Evolutionary conservation across 1,284 basidiomycete genomes (phyloP).

Genomic region (Cutaneotrichosporon sp.): DNA sequence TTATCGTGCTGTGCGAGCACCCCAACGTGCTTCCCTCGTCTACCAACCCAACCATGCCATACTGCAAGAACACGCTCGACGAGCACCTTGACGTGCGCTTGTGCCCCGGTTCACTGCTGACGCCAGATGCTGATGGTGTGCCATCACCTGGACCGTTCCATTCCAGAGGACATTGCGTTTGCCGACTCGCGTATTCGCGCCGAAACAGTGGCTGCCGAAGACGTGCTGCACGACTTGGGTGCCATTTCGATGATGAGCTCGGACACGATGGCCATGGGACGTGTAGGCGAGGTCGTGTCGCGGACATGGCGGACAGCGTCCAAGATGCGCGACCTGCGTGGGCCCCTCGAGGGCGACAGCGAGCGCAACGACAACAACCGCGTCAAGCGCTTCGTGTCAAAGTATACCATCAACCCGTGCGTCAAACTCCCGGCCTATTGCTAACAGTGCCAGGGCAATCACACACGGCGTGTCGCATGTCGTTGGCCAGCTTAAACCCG

Average conservation of each 20-base stretch:
- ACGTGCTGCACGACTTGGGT: slow-evolving; percentile 88
- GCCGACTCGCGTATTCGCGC: slow-evolving; percentile 95
- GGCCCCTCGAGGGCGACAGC: slow-evolving; percentile 67
- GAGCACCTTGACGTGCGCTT: slow-evolving; percentile 86
- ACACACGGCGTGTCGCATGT: slow-evolving; percentile 86
- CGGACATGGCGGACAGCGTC: slow-evolving; percentile 96
- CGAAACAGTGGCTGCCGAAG: slow-evolving; percentile 96
- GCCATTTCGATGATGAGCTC: slow-evolving; percentile 95
- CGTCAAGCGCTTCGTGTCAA: slow-evolving; percentile 94
- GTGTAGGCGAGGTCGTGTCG: slow-evolving; percentile 88
- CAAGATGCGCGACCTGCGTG: slow-evolving; percentile 80
- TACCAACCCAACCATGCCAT: slow-evolving; percentile 95
- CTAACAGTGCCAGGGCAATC: slow-evolving; percentile 63
- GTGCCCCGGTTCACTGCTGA: neutral
- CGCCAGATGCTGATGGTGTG: slow-evolving; percentile 87
- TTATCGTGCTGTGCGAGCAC: slow-evolving; percentile 88
- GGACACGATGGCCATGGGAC: slow-evolving; percentile 96
- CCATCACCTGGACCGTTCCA: slow-evolving; percentile 82
- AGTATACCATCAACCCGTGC: slow-evolving; percentile 93
- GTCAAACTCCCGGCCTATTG: slow-evolving; percentile 35
- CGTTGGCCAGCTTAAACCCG: slow-evolving; percentile 76
- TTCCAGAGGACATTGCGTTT: slow-evolving; percentile 90
- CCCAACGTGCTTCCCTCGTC: slow-evolving; percentile 93
- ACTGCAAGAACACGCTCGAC: slow-evolving; percentile 84
- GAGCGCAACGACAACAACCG: slow-evolving; percentile 75